Base-by-base conservation (phyloP, 805 yeast genomes). In the Saturnispora hagleri region DNA sequence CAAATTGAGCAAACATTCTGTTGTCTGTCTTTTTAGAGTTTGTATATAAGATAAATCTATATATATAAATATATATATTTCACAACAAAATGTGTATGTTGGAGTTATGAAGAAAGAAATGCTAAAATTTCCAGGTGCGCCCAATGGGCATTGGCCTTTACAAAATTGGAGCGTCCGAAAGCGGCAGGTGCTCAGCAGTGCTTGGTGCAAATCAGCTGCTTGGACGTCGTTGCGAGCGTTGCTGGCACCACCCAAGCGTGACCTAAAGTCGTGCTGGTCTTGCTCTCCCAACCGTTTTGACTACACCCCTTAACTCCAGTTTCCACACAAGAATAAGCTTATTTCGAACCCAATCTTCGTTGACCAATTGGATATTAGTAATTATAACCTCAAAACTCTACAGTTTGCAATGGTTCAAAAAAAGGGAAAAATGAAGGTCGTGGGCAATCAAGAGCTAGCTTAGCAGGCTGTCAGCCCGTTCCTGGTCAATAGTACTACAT, bases 1-100 rank as follows among this genome's bases (percentile, higher is more conserved):
- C 63, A 58, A 67, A 60, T 57, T 62, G 69, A 48, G 69, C 61
- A 58, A 66, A 67, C 71, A 66, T 66, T 53, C 57, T 40, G 57
- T 51, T 47, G 42, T 44, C 53, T 48, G 50, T 22, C 27, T 41
- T 22, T 20, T 20, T 20, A 44, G n/a, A 44, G 22, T 22, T 22
- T 18, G 22, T 20, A 8, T 18, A 17, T 38, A 17, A 17, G 26
- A 10, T 31, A 31, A 31, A 31, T 13, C 15, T 31, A 31, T 31
- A 31, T 31, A 31, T 31, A 31, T 31, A 31, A 31, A 31, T 31
- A 31, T 31, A 31, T 31, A 31, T 31, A 31, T 12, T 31, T 31
- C 34, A 31, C 34, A 31, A 31, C 34, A 31, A 18, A 18, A 18
- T 38, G 42, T 18, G 22, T 18, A 20, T 18, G 36, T 41, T 9